Evolutionary conservation across 2,329 filamentous ascomycete species (phyloP), one percentile per base, ranked within the genome.

Genomic region (Ilyonectria sp.): DNA sequence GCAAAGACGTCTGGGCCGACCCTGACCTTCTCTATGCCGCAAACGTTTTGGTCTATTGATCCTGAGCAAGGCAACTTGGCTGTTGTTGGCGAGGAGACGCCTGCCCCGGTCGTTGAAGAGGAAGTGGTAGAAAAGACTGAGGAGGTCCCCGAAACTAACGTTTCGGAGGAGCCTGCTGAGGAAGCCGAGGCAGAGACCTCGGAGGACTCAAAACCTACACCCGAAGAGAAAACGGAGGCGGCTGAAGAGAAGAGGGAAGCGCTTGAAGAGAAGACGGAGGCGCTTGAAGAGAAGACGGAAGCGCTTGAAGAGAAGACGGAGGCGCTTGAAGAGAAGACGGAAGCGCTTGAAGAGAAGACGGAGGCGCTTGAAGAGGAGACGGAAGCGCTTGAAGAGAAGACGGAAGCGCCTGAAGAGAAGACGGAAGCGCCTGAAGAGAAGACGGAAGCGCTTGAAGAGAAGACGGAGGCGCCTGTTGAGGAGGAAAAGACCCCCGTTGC

Each of bases 21-120:
- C 3, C 76, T 90, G 50, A 82, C 80, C 19, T 85, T 90, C 67
- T 85, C 84, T 0, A 75, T 80, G 29, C 81, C 86, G 1, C 80
- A 83, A 43, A 86, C 84, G 0, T 71, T 87, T 37, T 90, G 84
- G 79, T 86, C 85, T 58, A 85, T 90, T 62, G 85, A 87, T 49
- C 80, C 83, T 9, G 82, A 88, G 26, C 82, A 86, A 69, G 84
- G 86, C 33, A 79, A 81, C 8, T 72, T 88, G 13, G 63, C 70
- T 3, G 74, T 80, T 8, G 67, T 54, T 6, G 63, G 65, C 6
- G 70, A 74, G 49, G 64, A 63, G 9, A 61, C 74, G 17, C 56
- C 62, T 5, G 37, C 49, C 10, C 64, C 69, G 2, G 33, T 13
- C 29, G 55, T 66, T 35, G 65, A 73, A 46, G 54, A 52, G n/a